Evolutionary conservation across 768 basidiomycete genomes (phyloP), one percentile per base, ranked within the genome.

Genomic region (Pholiota molesta): DNA sequence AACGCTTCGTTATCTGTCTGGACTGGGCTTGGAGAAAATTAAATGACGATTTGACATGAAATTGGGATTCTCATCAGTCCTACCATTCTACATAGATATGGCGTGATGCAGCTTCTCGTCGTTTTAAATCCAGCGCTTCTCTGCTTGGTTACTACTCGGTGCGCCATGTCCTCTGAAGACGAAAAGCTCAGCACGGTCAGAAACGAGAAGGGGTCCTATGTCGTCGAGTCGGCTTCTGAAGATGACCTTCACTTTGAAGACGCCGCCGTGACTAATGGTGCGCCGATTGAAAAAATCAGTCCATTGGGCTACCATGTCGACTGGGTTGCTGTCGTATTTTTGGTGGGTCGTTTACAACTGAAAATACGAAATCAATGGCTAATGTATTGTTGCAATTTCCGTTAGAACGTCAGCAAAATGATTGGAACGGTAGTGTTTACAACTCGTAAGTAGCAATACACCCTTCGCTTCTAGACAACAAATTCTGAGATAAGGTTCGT

Each of bases 391-490:
- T 16, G 4, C 9, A 5, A 14, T 16, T 47, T 2, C 44, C 19
- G 2, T 23, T 55, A 75, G 75, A 77, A 77, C 53, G 63, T 75
- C 45, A 73, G 74, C 57, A 73, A 72, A 58, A 78, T 78, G 75
- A 74, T 78, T 64, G 78, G 78, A 33, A 78, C 76, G 3, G 76
- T 77, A 37, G 73, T 79, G 11, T 74, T 76, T 61, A 71, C 73
- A 26, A 74, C 70, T 19, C 73, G 72, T 72, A 63, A 10, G 64
- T 66, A 52, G 7, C 19, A 26, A 29, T 13, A 21, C 6, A 21
- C 21, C 7, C 19, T 26, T 26, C 19, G 6, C 11, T 21, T 26
- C 13, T 26, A 19, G 2, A 26, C 23, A 19, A 26, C 47, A 49
- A 26, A n/a, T 14, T 19, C 47, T 49, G 23, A 49, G n/a, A n/a